Evolutionary conservation across 805 yeast species (phyloP), one percentile per base, ranked within the genome.

Genomic region (Zygosaccharomyces bailii): DNA sequence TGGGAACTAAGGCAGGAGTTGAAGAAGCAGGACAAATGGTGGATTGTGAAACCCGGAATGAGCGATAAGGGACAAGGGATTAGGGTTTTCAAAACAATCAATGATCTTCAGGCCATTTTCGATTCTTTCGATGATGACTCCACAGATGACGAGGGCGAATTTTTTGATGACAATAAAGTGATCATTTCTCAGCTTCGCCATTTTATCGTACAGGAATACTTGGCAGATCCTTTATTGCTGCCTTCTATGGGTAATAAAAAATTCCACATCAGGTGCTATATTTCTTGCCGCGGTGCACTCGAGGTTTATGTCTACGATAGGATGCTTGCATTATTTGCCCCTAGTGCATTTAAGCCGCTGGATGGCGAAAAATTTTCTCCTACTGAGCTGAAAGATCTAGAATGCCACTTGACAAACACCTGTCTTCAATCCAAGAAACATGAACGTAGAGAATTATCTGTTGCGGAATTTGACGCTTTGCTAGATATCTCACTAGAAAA

Each of bases 21-120:
- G 25, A 83, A 82, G 47, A 61, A 65, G 8, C 78, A 77, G 10
- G 73, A 70, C 13, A 79, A 76, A 52, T 77, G 83, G 37, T 91
- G 95, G 90, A 93, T 93, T 30, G 72, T 93, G 61, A 93, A 93
- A 61, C 99, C 99, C 11, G 82, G 96, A 51, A 89, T 93, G 96
- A 85, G 95, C 57, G 99, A 93, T 60, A 83, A 91, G 60, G 99
- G 96, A 8, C 96, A 93, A 61, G 99, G 99, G 0, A 91, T 93
- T 39, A 70, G 96, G 31, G 66, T 93, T 0, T 93, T 93, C 68
- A 74, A 73, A 43, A 81, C 89, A 0, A 72, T 87, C 27, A 86
- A 81, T 6, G 93, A 89, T 56, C 69, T 93, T 39, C 96, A 90
- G 63, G 74, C 66, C 3, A 82, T 91, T 3, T 91, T 93, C 63